phyloP scores from a whole-genome alignment of 2,329 filamentous ascomycete species.

The Aspergillus eucalypticola region DNA sequence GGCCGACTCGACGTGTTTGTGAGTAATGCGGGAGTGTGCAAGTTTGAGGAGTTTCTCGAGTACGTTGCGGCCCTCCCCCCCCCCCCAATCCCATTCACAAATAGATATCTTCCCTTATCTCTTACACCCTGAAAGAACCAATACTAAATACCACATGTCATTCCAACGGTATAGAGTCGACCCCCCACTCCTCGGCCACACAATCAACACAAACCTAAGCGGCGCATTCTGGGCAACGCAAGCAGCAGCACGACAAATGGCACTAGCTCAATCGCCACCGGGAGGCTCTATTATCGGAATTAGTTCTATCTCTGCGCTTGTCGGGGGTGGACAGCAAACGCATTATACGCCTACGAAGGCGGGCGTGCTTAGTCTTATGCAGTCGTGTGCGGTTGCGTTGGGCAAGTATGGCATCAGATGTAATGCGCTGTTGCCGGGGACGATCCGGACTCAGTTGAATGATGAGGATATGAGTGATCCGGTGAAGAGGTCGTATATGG shows the following conservation, averaged over 20 bases:
- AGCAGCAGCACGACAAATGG: conserved; percentile 82
- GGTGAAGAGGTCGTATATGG: conserved; percentile 74
- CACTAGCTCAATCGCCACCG: conserved; percentile 64
- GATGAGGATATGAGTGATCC: conserved; percentile 76
- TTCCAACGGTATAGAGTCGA: conserved; percentile 53
- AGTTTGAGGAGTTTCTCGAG: conserved; percentile 83
- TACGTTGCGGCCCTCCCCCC: conserved; percentile 37
- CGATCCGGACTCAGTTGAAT: conserved; percentile 80
- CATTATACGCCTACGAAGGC: conserved; percentile 92
- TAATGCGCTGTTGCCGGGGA: conserved; percentile 81
- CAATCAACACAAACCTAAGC: conserved; percentile 77
- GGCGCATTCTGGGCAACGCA: conserved; percentile 88
- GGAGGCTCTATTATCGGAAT: conserved; percentile 72
- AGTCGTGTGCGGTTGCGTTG: conserved; percentile 76
- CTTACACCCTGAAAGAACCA: conserved; percentile 33
- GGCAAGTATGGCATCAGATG: conserved; percentile 76
- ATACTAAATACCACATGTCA: no score
- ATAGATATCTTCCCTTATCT: background rate
- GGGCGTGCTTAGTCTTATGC: conserved; percentile 77
- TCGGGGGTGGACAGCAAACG: conserved; percentile 72
- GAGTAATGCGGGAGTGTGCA: conserved; percentile 84
- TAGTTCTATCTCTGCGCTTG: conserved; percentile 43
- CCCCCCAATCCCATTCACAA: background rate
- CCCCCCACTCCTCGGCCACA: conserved; percentile 68
- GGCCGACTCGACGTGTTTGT: conserved; percentile 73